Base-by-base conservation (phyloP, 2,329 filamentous ascomycete genomes). In the Cladosporium colombiae region DNA sequence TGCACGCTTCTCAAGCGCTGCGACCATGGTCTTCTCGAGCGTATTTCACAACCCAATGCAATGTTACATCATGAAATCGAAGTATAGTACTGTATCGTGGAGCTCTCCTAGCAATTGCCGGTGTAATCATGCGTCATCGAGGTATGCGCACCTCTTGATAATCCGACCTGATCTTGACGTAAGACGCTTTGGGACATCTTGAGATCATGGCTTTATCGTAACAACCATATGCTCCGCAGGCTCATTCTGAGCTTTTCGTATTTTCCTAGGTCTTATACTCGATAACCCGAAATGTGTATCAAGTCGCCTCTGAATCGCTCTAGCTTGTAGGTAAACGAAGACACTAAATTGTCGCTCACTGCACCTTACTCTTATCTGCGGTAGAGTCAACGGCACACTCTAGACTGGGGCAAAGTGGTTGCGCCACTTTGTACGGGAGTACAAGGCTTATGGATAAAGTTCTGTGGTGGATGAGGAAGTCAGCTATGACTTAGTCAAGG, bases 1-100 rank as follows among this genome's bases (percentile, higher is more conserved):
- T 61, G 37, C 37, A 61, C 58, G 37, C 58, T 61, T 50, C 44
- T 49, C 44, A 49, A 21, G 3, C 13, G 44, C 44, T 49, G 11
- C 23, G 3, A 23, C 21, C 37, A 46, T 31, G 29, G 3, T 23
- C 57, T 31, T 29, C 13, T 49, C 33, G 21, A 13, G n/a, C 7
- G 27, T 35, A 21, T 14, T 4, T 21, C 57, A 44, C 21, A 46
- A 44, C 6, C 44, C 3, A 49, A 49, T 21, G 11, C 21, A 49
- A 49, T 49, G 3, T 49, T 49, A 10, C n/a, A 16, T 5, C 3
- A 21, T 16, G n/a, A n/a, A 23, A 23, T 49, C n/a, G 14, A 21
- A 23, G 18, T 49, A 49, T 49, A 23, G n/a, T 49, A 13, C 6
- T 49, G 23, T 49, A 2, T n/a, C n/a, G n/a, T n/a, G n/a, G 14